Evolutionary conservation across 148 eudicot genomes (phyloP).

Genomic region (Amaranthus palmeri): DNA sequence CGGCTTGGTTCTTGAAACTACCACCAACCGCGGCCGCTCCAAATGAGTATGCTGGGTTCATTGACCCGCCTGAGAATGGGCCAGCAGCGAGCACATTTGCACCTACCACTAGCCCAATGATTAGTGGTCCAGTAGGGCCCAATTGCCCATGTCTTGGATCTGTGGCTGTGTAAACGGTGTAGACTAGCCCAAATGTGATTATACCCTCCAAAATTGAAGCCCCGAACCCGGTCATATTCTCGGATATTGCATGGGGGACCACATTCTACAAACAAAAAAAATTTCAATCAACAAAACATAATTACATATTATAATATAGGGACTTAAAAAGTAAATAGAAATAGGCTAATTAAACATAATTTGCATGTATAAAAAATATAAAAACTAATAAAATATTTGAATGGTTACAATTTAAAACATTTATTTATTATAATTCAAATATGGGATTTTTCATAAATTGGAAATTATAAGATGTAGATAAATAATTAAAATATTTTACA

Average conservation of each 20-base stretch:
- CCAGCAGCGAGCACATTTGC: slow-evolving; percentile 75
- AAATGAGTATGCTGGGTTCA: slow-evolving; percentile 82
- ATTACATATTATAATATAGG: neutral
- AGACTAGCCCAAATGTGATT: slow-evolving; percentile 75
- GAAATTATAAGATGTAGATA: too few relatives aligned
- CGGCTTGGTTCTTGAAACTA: slow-evolving; percentile 78
- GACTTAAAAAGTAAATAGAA: neutral
- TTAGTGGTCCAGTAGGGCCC: slow-evolving; percentile 57
- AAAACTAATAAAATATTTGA: too few relatives aligned
- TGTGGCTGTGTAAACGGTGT: slow-evolving; percentile 50
- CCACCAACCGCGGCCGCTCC: slow-evolving; percentile 69
- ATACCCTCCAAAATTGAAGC: slow-evolving; percentile 72
- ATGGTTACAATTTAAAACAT: too few relatives aligned
- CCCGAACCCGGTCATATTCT: slow-evolving; percentile 88
- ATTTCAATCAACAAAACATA: neutral
- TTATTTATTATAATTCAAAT: too few relatives aligned
- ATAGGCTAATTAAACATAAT: too few relatives aligned
- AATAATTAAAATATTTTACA: too few relatives aligned
- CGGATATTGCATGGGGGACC: slow-evolving; percentile 47
- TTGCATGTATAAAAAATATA: slow-evolving; percentile 19
- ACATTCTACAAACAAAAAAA: slow-evolving; percentile 40
- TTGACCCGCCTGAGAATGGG: slow-evolving; percentile 83
- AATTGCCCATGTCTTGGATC: slow-evolving; percentile 58
- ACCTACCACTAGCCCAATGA: slow-evolving; percentile 59
- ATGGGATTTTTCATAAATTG: too few relatives aligned